Conservation (phyloP, 2,329 filamentous ascomycete genomes). For the Colletotrichum caudatum region DNA sequence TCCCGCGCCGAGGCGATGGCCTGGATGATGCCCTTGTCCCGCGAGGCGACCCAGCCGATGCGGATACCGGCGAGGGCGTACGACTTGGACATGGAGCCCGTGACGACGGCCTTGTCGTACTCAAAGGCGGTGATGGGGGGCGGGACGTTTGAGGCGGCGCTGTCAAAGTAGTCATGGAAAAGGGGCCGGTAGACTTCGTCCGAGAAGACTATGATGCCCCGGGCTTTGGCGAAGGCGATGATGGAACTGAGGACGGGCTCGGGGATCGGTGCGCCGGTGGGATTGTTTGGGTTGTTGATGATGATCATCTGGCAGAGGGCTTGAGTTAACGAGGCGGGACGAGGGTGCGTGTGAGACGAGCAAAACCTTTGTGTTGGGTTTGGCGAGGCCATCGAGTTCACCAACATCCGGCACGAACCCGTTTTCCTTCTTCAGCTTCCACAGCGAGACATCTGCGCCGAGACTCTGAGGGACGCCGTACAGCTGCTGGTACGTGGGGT, state of each 20-base stretch:
- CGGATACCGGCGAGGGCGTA: constrained; percentile 86
- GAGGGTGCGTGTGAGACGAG: not conserved
- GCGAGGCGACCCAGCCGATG: constrained; percentile 84
- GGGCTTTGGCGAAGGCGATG: constrained; percentile 71
- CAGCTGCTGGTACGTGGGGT: constrained; percentile 85
- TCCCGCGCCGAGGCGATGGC: constrained; percentile 75
- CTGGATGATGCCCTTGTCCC: constrained; percentile 70
- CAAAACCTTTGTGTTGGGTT: constrained; percentile 76
- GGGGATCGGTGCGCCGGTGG: constrained; percentile 78
- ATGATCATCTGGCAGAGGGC: constrained; percentile 58
- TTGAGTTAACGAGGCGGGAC: constrained; percentile 29
- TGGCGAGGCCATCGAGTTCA: constrained; percentile 73
- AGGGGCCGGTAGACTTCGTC: constrained; percentile 90
- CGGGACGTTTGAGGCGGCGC: constrained; percentile 60
- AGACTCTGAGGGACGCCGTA: constrained; percentile 79
- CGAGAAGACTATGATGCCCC: constrained; percentile 74
- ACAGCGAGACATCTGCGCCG: constrained; percentile 79
- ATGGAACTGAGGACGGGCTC: constrained; percentile 70
- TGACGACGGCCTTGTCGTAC: constrained; percentile 78
- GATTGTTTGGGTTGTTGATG: constrained; percentile 84
- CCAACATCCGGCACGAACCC: constrained; percentile 74
- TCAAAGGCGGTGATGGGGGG: constrained; percentile 78
- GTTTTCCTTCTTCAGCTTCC: constrained; percentile 74
- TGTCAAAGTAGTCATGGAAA: constrained; percentile 73
- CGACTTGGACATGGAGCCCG: constrained; percentile 87